phyloP scores from a whole-genome alignment of 129 eudicot genomes.

The Centrapalus pauciflorus region DNA sequence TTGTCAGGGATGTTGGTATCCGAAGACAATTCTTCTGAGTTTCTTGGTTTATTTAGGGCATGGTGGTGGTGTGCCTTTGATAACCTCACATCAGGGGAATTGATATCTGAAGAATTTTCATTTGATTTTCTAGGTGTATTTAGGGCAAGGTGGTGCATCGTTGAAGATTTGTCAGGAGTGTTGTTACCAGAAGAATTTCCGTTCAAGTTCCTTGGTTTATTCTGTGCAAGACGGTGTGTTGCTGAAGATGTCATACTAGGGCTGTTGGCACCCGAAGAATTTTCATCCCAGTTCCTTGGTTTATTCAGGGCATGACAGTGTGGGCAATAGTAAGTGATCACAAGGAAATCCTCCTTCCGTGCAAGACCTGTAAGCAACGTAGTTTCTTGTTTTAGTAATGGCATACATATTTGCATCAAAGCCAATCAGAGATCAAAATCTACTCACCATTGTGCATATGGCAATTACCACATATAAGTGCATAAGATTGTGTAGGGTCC shows the following conservation, averaged over 20 bases:
- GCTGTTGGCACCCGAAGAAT: slow-evolving; percentile 33
- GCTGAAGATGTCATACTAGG: slow-evolving; percentile 24
- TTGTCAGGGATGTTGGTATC: background rate
- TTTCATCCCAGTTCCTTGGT: slow-evolving; percentile 55
- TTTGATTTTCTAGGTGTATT: slow-evolving; percentile 44
- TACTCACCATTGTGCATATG: slow-evolving; percentile 93
- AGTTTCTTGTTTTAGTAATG: background rate
- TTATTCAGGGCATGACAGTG: slow-evolving; percentile 81
- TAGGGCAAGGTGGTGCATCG: slow-evolving; percentile 46
- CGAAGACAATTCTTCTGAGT: background rate
- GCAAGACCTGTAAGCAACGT: slow-evolving; percentile 65
- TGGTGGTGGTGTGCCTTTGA: background rate
- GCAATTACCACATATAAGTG: slow-evolving; percentile 90
- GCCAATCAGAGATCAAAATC: background rate
- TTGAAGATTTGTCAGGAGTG: slow-evolving; percentile 20
- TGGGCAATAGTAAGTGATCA: slow-evolving; percentile 82
- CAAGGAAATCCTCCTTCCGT: slow-evolving; percentile 83
- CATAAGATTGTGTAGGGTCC: slow-evolving; percentile 92
- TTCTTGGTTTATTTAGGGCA: background rate
- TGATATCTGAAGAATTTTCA: slow-evolving; percentile 35
- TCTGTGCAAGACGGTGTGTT: slow-evolving; percentile 4
- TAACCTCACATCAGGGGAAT: slow-evolving; percentile 8
- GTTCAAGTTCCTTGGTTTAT: background rate
- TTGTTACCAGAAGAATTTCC: background rate
- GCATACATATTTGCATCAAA: background rate